These are phyloP conservation scores for Ochetophila trinervis DNA, from an alignment of 306 rosid genomes.

Conservation along the genomic window DNA sequence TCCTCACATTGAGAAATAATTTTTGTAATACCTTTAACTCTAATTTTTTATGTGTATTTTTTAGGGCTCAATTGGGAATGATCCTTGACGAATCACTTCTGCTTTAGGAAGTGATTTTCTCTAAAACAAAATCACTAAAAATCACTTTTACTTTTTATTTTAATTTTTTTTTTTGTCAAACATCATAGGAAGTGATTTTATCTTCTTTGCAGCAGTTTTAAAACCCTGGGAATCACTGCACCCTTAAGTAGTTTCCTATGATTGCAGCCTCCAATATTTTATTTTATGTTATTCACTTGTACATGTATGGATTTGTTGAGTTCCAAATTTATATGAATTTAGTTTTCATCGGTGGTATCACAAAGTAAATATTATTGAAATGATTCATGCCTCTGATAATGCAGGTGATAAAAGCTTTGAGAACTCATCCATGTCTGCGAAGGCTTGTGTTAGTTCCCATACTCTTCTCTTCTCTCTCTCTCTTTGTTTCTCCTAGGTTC, in stretches of 20 bases:
- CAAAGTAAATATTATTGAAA: constrained; percentile 8
- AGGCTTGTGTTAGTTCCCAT: constrained; percentile 82
- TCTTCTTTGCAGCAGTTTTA: too few relatives aligned
- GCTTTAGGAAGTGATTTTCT: too few relatives aligned
- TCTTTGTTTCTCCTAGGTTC: constrained; percentile 2
- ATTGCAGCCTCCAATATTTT: background rate
- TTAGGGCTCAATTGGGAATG: background rate
- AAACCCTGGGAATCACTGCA: background rate
- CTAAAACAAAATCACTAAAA: too few relatives aligned
- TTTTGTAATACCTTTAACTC: background rate
- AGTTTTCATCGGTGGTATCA: background rate
- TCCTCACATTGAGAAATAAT: background rate
- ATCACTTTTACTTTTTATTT: too few relatives aligned
- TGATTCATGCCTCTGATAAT: constrained; percentile 25
- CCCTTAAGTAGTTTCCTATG: background rate
- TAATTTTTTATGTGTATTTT: background rate
- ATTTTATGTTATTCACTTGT: background rate
- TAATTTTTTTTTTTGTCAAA: too few relatives aligned
- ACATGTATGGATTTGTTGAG: background rate
- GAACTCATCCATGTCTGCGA: constrained; percentile 67
- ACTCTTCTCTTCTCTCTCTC: background rate
- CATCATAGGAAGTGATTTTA: too few relatives aligned
- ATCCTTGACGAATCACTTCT: too few relatives aligned
- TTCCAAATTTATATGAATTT: background rate
- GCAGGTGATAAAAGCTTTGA: constrained; percentile 86